Conservation (phyloP, 495 filamentous ascomycete species). For the Echria macrotheca region DNA sequence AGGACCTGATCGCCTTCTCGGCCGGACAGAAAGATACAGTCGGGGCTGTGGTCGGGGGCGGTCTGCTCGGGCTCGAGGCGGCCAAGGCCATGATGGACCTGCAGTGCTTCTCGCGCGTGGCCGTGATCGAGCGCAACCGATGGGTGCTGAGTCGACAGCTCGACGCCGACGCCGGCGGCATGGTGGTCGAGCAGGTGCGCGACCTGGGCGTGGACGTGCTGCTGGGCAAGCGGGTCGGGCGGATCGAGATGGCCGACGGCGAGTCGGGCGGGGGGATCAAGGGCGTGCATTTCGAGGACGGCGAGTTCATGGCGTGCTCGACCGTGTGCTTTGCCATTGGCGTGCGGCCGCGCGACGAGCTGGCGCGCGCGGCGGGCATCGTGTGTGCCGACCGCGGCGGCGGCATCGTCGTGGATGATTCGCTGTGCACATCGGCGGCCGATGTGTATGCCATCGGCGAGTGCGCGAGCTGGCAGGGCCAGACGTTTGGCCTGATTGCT, state of each 20-base stretch:
- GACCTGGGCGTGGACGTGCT: conserved; percentile 80
- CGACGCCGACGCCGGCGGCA: conserved; percentile 73
- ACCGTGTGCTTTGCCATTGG: conserved; percentile 94
- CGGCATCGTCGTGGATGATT: conserved; percentile 69
- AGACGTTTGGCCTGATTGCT: conserved; percentile 90
- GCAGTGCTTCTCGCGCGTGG: conserved; percentile 68
- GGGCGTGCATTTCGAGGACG: conserved; percentile 80
- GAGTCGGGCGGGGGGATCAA: conserved; percentile 61
- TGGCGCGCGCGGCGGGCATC: conserved; percentile 67
- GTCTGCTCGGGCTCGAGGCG: conserved; percentile 83
- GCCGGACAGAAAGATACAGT: conserved; percentile 57
- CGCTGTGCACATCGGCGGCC: conserved; percentile 63
- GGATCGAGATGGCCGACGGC: conserved; percentile 66
- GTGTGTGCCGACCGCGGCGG: conserved; percentile 68
- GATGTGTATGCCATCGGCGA: conserved; percentile 91
- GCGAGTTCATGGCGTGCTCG: conserved; percentile 72
- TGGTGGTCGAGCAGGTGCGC: conserved; percentile 81
- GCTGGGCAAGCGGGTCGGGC: conserved; percentile 69
- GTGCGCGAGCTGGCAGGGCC: conserved; percentile 90
- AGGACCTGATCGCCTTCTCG: conserved; percentile 74
- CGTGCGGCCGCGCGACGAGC: conserved; percentile 75
- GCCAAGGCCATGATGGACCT: conserved; percentile 95
- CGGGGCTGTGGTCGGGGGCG: conserved; percentile 85
- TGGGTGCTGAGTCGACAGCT: conserved; percentile 88
- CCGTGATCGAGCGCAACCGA: conserved; percentile 79